These are phyloP conservation scores for Elongisporangium prolatum DNA, from an alignment of 352 stramenopile genomes.

Conservation along the genomic window DNA sequence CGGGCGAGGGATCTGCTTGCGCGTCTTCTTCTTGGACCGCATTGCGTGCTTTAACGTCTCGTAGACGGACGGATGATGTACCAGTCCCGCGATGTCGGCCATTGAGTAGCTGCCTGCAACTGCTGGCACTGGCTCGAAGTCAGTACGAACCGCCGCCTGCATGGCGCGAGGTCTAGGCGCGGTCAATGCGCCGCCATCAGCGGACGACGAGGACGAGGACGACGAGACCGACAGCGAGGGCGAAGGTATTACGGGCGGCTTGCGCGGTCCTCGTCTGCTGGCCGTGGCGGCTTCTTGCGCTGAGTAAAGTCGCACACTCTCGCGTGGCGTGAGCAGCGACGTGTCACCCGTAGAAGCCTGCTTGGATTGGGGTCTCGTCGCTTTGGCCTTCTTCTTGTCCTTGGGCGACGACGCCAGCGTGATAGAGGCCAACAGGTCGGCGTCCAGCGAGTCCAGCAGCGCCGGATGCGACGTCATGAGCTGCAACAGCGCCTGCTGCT, in stretches of 20 bases:
- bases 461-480: constrained; percentile 42
- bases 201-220: not conserved
- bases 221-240: not conserved
- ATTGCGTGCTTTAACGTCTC: not conserved
- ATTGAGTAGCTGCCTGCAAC: not conserved
- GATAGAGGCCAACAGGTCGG: constrained; percentile 31
- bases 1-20: not conserved
- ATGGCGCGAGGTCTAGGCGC: not conserved
- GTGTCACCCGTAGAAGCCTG: not conserved
- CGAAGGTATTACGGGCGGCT: not conserved
- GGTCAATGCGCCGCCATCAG: not conserved
- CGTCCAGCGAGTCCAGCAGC: constrained; percentile 32
- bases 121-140: not conserved
- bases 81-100: not conserved
- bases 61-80: not conserved
- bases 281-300: not conserved
- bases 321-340: not conserved
- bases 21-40: not conserved
- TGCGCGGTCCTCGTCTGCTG: not conserved
- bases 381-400: not conserved
- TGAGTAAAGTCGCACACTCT: not conserved
- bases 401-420: constrained; percentile 14
- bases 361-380: constrained; percentile 8
- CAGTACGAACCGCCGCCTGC: not conserved
- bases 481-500: constrained; percentile 39